Percentiles rank a stretch among this genome's conserved stretches.
Conservation (phyloP, 352 stramenopile species). For the Globisporangium uncinulatum region DNA sequence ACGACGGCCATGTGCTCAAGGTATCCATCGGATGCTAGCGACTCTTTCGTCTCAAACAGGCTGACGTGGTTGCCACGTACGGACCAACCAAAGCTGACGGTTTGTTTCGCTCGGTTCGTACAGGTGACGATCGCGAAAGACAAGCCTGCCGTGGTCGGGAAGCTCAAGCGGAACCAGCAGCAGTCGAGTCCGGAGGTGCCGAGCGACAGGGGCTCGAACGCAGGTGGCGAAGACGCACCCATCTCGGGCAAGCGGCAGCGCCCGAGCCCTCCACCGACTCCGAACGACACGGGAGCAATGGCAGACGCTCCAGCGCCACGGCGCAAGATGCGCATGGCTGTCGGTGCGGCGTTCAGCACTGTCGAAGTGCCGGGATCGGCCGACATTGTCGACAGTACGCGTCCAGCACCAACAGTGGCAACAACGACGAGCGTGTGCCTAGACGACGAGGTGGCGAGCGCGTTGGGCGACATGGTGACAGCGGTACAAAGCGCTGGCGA, state of each 20-base stretch:
- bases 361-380: neutral
- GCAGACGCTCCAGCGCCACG: neutral
- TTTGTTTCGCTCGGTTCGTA: neutral
- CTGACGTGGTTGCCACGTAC: neutral
- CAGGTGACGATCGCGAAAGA: slow-evolving; percentile 64
- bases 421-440: neutral
- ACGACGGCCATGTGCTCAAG: slow-evolving; percentile 72
- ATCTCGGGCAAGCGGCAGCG: slow-evolving; percentile 56
- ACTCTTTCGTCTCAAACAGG: too few relatives aligned
- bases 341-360: neutral
- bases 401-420: neutral
- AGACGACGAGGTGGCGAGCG: slow-evolving; percentile 18
- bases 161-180: slow-evolving; percentile 64
- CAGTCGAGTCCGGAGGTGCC: slow-evolving; percentile 22
- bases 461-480: slow-evolving; percentile 23
- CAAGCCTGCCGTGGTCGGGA: slow-evolving; percentile 41
- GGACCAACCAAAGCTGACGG: neutral
- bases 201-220: slow-evolving; percentile 6
- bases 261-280: slow-evolving; percentile 32
- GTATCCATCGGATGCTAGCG: slow-evolving; percentile 12
- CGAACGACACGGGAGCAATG: neutral
- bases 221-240: slow-evolving; percentile 18
- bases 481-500: slow-evolving; percentile 17
- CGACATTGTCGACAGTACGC: neutral
- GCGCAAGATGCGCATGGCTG: slow-evolving; percentile 2